Evolutionary conservation across 2,329 filamentous ascomycete genomes (phyloP), one percentile per base, ranked within the genome.

Genomic region (Cadophora sp.): DNA sequence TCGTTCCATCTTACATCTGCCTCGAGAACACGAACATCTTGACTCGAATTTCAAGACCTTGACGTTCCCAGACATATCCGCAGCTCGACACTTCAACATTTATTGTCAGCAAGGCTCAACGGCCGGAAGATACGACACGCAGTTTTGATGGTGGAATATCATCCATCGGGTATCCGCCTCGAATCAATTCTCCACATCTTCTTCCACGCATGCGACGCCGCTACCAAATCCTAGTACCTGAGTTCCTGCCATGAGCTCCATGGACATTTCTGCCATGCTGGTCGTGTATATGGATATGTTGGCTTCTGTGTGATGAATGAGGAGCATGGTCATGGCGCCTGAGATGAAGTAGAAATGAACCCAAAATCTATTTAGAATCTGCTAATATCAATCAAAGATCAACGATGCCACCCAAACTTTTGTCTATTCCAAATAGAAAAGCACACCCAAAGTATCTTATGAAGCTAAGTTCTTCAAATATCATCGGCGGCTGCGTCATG

Each of bases 351-450:
- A 55, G 24, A 19, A 46, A n/a, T 12, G 31, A 40, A 19, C 9
- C 26, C 6, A 50, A 60, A 48, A 3, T 51, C 24, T 56, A 59
- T 48, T 62, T 34, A 58, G 8, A 26, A 24, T 34, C 34, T 40
- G 46, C 53, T 58, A 51, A 40, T 53, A 37, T 60, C 27, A 19
- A 53, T 37, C 56, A 61, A 26, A 61, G 31, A 53, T 63, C 22
- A 29, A 65, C 16, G 16, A 26, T 19, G 19, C 24, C 8, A 16
- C 56, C 56, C 43, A 62, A 66, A 56, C 64, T 66, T 66, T 66
- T 66, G 46, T 60, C 24, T 56, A 22, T 31, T 16, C 50, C 22
- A 62, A 50, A 29, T 24, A 50, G n/a, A 50, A 19, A 11, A 31
- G 16, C 7, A 22, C 27, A 16, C 37, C 24, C 24, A 22, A 14